phyloP scores from a whole-genome alignment of 441 rosid genomes.

The Erodium texanum region DNA sequence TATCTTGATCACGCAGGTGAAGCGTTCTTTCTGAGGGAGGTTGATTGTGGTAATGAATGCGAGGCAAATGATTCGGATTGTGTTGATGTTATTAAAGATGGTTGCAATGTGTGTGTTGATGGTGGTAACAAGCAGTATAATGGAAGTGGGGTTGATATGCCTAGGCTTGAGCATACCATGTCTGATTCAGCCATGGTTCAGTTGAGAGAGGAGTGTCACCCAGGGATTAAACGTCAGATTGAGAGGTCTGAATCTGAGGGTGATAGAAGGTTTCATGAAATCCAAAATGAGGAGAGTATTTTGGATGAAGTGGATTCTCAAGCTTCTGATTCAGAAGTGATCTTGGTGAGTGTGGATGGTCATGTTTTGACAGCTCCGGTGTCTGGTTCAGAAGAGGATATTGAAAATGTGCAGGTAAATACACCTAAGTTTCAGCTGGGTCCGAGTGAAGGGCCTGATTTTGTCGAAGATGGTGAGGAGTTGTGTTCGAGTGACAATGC shows the following conservation, averaged over 20 bases:
- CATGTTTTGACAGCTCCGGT: conserved; percentile 72
- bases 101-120: conserved; percentile 5
- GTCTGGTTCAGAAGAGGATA: conserved; percentile 45
- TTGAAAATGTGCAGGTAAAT: conserved; percentile 44
- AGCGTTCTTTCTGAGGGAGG: conserved; percentile 71
- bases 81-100: conserved; percentile 16
- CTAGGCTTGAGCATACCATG: conserved; percentile 54
- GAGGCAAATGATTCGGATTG: conserved; percentile 17
- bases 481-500: conserved; percentile 43
- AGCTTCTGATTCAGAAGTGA: conserved; percentile 52
- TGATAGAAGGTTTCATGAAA: conserved; percentile 53
- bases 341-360: conserved; percentile 79
- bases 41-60: conserved; percentile 34
- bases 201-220: conserved; percentile 33
- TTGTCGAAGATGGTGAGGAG: conserved; percentile 47
- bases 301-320: conserved; percentile 41
- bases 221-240: conserved; percentile 28
- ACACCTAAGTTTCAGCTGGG: conserved; percentile 78
- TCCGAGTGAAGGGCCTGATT: conserved; percentile 54
- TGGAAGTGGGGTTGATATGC: conserved; percentile 20
- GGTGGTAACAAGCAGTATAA: conserved; percentile 13
- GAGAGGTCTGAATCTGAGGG: conserved; percentile 67
- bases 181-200: conserved; percentile 47
- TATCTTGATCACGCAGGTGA: conserved; percentile 84
- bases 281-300: conserved; percentile 48